These are phyloP conservation scores for Lepraria neglecta DNA, from an alignment of 495 filamentous ascomycete genomes.

Conservation along the genomic window DNA sequence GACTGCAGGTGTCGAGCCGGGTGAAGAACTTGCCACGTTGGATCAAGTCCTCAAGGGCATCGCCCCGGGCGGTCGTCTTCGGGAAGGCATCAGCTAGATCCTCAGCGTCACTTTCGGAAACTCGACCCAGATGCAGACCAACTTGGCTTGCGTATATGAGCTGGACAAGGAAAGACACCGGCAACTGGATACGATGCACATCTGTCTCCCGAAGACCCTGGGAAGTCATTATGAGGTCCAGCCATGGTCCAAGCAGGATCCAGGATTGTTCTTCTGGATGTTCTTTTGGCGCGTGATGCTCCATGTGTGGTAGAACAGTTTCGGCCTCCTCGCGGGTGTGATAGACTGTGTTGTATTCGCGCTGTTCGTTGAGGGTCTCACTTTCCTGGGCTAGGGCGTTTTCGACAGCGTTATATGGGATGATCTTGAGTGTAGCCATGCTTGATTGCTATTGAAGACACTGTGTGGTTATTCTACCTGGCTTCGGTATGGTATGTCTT, in stretches of 20 bases:
- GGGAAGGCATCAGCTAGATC: conserved; percentile 14
- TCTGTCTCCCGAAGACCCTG: conserved; percentile 7
- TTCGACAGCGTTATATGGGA: conserved; percentile 11
- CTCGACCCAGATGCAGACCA: not conserved
- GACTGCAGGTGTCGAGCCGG: conserved; percentile 32
- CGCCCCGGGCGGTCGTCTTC: not conserved
- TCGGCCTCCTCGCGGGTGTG: conserved; percentile 17
- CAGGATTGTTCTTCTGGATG: conserved; percentile 10
- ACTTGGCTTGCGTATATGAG: not conserved
- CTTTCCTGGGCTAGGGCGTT: not conserved
- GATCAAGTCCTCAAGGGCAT: conserved; percentile 17
- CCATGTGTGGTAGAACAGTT: not conserved
- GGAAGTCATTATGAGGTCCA: conserved; percentile 18
- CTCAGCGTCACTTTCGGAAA: conserved; percentile 6
- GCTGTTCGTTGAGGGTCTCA: conserved; percentile 4
- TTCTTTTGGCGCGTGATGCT: not conserved
- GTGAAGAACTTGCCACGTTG: conserved; percentile 30
- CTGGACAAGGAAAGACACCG: conserved; percentile 11
- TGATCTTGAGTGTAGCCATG: conserved; percentile 9
- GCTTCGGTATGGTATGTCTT: not conserved
- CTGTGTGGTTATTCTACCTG: not conserved
- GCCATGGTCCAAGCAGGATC: conserved; percentile 21
- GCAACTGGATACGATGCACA: conserved; percentile 18
- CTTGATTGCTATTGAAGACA: not conserved
- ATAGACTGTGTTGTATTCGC: conserved; percentile 13